Percentiles rank a stretch among this genome's conserved stretches.
phyloP scores from a whole-genome alignment of 176 grass and related monocot genomes.

The Zea luxurians region DNA sequence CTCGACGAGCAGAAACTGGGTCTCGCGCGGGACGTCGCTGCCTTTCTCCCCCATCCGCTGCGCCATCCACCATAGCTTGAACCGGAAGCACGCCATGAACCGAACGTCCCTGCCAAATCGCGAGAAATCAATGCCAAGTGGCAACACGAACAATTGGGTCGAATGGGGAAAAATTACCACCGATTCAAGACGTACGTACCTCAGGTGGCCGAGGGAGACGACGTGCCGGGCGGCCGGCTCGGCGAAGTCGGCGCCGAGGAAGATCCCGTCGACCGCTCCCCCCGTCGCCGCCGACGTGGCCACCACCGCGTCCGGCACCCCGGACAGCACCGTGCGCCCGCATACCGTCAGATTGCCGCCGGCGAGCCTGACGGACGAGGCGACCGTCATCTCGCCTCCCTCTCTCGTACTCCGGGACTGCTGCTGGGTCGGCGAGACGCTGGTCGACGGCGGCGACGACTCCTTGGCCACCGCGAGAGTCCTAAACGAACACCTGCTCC shows the following conservation, averaged over 20 bases:
- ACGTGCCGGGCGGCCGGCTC: constrained; percentile 49
- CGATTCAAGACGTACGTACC: constrained; percentile 20
- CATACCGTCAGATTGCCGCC: constrained; percentile 49
- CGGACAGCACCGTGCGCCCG: constrained; percentile 56
- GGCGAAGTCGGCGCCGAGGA: constrained; percentile 64
- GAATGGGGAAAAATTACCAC: neutral
- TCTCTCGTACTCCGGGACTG: neutral
- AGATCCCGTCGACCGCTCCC: constrained; percentile 71
- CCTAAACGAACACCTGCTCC: neutral
- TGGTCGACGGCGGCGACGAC: neutral
- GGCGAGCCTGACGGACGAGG: constrained; percentile 54
- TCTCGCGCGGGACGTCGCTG: constrained; percentile 83
- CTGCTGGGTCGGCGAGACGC: neutral
- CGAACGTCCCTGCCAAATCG: constrained; percentile 49
- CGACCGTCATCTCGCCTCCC: constrained; percentile 66
- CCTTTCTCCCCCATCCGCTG: constrained; percentile 80
- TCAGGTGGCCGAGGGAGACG: constrained; percentile 67
- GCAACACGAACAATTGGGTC: neutral
- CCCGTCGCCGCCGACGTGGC: constrained; percentile 47
- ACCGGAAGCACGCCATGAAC: constrained; percentile 80
- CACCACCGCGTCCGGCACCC: constrained; percentile 52
- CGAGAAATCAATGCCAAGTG: neutral
- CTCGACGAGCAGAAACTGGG: constrained; percentile 87
- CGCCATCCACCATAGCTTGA: constrained; percentile 99
- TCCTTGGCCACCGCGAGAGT: constrained; percentile 10